Base-by-base conservation (phyloP, 495 filamentous ascomycete species). In the Talaromyces proteolyticus region DNA sequence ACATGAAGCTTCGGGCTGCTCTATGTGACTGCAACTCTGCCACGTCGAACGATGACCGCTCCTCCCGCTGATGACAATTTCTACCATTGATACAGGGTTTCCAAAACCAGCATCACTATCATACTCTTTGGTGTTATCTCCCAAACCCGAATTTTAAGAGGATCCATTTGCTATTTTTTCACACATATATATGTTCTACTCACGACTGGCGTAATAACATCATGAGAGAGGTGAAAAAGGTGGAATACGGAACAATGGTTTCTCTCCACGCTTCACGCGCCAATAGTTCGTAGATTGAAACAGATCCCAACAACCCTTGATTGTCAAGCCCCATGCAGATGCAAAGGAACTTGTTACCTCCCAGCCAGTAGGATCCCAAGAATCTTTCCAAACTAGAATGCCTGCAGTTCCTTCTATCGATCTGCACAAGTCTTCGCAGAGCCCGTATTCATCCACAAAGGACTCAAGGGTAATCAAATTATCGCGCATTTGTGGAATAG, bases 341-440 rank as follows among this genome's bases (percentile, higher is more conserved):
- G 58, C 49, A 43, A 78, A 76, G 11, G 49, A 25, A 42, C 69
- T 66, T 2, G 60, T 70, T 3, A 73, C 50, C 52, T 76, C 74
- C 72, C 71, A 78, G 8, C 65, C 63, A 0, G 49, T 48, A 2
- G 59, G 50, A 46, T 67, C 55, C 70, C 72, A 74, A 16, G 74
- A 68, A 17, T 70, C 63, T 1, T 62, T 60, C 74, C 74, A 78
- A 5, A 73, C 65, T 44, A 77, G 53, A 2, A 77, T 12, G 8
- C 62, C 71, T 41, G 41, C 44, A 5, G 6, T 22, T 3, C 25
- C 41, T 7, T 55, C 59, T 1, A 61, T 44, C 4, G 53, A 52
- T 3, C 59, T 57, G 25, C 56, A 55, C 25, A 69, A 59, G 50
- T 73, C 69, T 38, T 59, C 56, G 57, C 67, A 75, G 19, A 76